phyloP scores from a whole-genome alignment of 352 stramenopile genomes.

The Phytophthora ohioensis region DNA sequence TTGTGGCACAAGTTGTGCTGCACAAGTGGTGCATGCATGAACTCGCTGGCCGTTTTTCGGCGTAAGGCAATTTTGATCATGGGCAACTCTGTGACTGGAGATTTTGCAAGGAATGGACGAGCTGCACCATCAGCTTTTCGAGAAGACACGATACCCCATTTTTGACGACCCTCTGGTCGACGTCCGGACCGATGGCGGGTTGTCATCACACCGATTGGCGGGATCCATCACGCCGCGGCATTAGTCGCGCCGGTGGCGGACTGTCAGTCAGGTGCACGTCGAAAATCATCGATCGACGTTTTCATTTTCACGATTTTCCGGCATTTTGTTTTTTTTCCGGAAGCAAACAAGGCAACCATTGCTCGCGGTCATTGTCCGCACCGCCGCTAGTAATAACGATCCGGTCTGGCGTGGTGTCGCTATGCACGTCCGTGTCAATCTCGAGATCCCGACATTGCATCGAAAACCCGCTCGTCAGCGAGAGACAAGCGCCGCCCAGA shows the following conservation, averaged over 20 bases:
- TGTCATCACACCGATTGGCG: constrained; percentile 29
- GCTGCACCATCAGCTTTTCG: constrained; percentile 15
- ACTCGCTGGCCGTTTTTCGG: constrained; percentile 1
- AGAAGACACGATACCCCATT: constrained; percentile 16
- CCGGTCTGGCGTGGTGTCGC: constrained; percentile 8
- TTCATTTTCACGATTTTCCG: neutral
- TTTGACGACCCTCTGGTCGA: constrained; percentile 28
- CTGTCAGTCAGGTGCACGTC: constrained; percentile 16
- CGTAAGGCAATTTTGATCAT: neutral
- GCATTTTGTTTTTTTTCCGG: neutral
- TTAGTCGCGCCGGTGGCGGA: constrained; percentile 20
- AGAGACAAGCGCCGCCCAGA: constrained; percentile 29
- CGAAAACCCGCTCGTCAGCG: constrained; percentile 30
- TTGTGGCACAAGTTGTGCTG: neutral
- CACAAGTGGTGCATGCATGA: constrained; percentile 1
- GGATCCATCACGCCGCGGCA: constrained; percentile 6
- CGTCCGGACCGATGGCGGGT: constrained; percentile 33
- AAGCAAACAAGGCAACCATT: neutral
- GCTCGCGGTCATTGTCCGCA: neutral
- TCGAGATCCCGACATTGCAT: constrained; percentile 21
- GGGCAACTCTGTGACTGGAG: constrained; percentile 23
- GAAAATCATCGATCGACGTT: too few species aligned
- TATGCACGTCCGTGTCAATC: constrained; percentile 19
- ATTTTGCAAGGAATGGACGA: constrained; percentile 14
- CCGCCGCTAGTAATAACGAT: neutral